Base-by-base conservation (phyloP, 1,139 yeast species). In the Suhomyces taliae region DNA sequence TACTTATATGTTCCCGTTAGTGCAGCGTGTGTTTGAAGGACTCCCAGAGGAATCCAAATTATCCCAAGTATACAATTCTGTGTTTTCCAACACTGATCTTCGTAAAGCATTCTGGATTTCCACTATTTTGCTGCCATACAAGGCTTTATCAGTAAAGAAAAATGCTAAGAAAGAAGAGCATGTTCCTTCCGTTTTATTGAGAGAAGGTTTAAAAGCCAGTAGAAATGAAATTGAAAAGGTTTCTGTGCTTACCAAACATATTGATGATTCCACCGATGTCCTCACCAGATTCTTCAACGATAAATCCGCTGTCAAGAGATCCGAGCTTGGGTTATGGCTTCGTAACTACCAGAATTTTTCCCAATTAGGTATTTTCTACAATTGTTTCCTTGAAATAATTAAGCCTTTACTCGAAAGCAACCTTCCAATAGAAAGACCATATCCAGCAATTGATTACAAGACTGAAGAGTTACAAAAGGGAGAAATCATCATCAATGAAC, bases 171-270 rank as follows among this genome's bases (percentile, higher is more conserved):
- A 69, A 49, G 59, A 51, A 39, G 46, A 51, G 49, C 62, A 59
- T 35, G 63, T 62, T 8, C 67, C 65, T 2, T 75, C 69, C 40
- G 57, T 74, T 27, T 73, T 87, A 2, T 64, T 88, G 35, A 77
- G 82, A 53, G 90, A 87, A 48, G 93, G 95, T 0, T 65, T 91
- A 37, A 85, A 86, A 57, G 74, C 84, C 48, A 82, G 90, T 12
- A 78, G 79, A 44, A 64, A 66, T 39, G 85, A 83, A 37, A 81
- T 82, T 11, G 82, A 77, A 4, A 65, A 74, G 10, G 78, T 82
- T 1, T 63, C 81, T 1, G 66, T 70, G 37, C 65, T 82, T 19
- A 60, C 66, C 15, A 54, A 53, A 14, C 48, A 61, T 33, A 45
- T 59, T 14, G 53, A 49, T 4, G 45, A 46, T 0, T 53, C 65